Conservation (phyloP, 164 flowering plant genomes). For the Macadamia integrifolia region DNA sequence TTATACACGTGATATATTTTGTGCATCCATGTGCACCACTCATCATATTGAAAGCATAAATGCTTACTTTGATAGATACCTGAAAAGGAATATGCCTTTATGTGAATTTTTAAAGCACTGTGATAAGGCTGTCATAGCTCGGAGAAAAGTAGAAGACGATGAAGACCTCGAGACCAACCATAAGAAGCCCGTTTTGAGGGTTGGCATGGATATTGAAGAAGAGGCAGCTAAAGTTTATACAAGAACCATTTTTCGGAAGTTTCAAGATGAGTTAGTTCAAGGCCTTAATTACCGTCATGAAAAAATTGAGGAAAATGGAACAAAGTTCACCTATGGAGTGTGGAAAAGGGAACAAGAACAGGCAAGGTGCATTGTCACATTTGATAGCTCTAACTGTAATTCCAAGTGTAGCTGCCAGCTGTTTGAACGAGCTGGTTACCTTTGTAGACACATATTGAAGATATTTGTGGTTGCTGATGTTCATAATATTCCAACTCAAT, state of each 20-base stretch:
- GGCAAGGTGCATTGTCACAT: background rate
- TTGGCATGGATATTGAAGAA: background rate
- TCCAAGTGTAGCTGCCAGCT: slow-evolving; percentile 3
- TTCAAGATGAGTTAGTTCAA: slow-evolving; percentile 2
- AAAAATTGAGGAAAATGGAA: background rate
- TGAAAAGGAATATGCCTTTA: background rate
- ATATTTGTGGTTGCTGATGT: background rate
- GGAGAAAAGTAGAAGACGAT: slow-evolving; percentile 3
- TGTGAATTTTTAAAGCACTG: background rate
- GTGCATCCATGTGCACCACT: background rate
- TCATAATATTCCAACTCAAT: background rate
- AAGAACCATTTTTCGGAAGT: background rate
- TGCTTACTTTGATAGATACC: background rate
- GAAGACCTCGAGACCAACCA: slow-evolving; percentile 5
- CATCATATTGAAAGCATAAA: background rate
- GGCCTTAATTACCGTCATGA: slow-evolving; percentile 3
- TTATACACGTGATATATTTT: background rate
- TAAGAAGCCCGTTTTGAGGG: background rate
- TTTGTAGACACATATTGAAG: slow-evolving; percentile 7
- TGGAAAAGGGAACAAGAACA: background rate
- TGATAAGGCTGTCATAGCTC: background rate
- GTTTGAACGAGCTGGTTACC: slow-evolving; percentile 4
- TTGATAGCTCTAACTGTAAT: background rate
- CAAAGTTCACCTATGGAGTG: background rate
- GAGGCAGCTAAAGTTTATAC: slow-evolving; percentile 6